These are phyloP conservation scores for Hymenoscyphus repandus DNA, from an alignment of 2,329 filamentous ascomycete species.

Conservation along the genomic window DNA sequence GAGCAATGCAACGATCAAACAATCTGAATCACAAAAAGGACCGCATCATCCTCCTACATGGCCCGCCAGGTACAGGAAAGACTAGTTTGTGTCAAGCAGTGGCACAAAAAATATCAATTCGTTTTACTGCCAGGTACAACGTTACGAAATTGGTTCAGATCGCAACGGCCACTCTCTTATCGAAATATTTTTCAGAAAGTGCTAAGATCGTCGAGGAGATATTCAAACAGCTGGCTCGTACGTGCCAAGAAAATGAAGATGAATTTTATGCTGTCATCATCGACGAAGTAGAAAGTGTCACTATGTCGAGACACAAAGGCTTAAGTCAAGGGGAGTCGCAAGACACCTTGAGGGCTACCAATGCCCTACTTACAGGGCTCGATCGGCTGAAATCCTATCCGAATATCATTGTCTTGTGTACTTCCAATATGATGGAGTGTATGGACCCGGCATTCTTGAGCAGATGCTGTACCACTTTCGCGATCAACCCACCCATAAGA, in stretches of 20 bases:
- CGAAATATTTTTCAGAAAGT: conserved; percentile 44
- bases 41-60: conserved; percentile 86
- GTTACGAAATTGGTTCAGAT: conserved; percentile 38
- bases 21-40: conserved; percentile 37
- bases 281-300: conserved; percentile 32
- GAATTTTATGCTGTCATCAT: conserved; percentile 29
- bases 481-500: conserved; percentile 19
- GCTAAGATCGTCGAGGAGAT: conserved; percentile 38
- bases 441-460: conserved; percentile 30
- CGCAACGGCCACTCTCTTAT: conserved; percentile 40
- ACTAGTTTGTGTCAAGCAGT: conserved; percentile 96
- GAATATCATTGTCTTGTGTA: conserved; percentile 29
- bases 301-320: conserved; percentile 23
- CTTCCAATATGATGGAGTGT: conserved; percentile 26
- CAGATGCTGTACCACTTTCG: conserved; percentile 22
- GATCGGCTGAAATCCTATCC: conserved; percentile 21
- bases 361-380: conserved; percentile 30
- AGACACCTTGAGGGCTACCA: conserved; percentile 30
- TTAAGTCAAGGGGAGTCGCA: conserved; percentile 23
- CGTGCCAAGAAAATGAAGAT: conserved; percentile 21
- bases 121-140: conserved; percentile 35
- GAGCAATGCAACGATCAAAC: conserved; percentile 13
- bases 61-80: conserved; percentile 83
- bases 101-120: conserved; percentile 52
- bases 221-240: conserved; percentile 35